Evolutionary conservation across 495 filamentous ascomycete genomes (phyloP), one percentile per base, ranked within the genome.

Genomic region (Lasiosphaeria miniovina): DNA sequence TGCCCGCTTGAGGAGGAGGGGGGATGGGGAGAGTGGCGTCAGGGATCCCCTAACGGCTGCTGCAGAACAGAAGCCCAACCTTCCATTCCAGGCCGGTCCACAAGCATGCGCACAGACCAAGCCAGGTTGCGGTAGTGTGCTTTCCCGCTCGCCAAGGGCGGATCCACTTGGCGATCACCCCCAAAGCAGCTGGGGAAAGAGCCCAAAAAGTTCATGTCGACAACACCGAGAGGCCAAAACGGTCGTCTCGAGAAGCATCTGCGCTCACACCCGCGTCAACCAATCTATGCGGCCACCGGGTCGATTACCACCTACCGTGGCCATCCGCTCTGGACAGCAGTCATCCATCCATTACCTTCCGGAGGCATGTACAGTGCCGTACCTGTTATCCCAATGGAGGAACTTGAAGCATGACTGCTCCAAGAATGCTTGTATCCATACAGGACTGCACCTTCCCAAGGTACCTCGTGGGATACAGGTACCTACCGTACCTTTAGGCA

Each of bases 201-300:
- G 36, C 52, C 59, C 48, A 52, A 55, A 55, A 51, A 12, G 32
- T 49, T 11, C 4, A 55, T 10, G 33, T 41, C 17, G 33, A 48
- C 32, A 49, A 33, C 24, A 34, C 32, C 11, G 11, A 17, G 11
- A 38, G 48, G 50, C 31, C 40, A 36, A 59, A 48, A 52, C 9
- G 38, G 52, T 43, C 41, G 33, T 36, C 41, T 48, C 36, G 12
- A 45, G 36, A 35, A 35, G 6, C 58, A 34, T 11, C 35, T 35
- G 15, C 57, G 34, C 24, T 15, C 48, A 36, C 46, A 52, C 36
- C 48, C 59, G 51, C 48, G 9, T 48, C 54, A 57, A 61, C 59
- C 59, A 53, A 61, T 57, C 59, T 40, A 36, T 61, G 46, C 50
- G 24, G 46, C 17, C 50, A 17, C 53, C 32, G 15, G 54, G 59